Evolutionary conservation across 192 early-diverging fungal species (phyloP).

Genomic region (Backusella liffmaniae): DNA sequence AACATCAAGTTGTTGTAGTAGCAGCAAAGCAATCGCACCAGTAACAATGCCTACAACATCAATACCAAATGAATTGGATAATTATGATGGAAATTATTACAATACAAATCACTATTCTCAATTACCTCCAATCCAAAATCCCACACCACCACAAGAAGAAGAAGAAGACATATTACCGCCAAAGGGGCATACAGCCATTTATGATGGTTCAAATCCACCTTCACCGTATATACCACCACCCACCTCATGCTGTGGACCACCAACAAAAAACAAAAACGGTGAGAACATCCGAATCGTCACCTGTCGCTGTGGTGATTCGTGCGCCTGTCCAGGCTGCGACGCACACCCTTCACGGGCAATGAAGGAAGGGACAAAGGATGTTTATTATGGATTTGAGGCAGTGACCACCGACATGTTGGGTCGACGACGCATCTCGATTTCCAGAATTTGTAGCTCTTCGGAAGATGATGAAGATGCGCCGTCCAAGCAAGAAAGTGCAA

Average conservation of each 20-base stretch:
- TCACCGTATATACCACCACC: slow-evolving; percentile 8
- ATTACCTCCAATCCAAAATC: neutral
- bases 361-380: slow-evolving; percentile 16
- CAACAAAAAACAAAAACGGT: slow-evolving; percentile 14
- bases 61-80: neutral
- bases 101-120: neutral
- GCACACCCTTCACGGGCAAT: slow-evolving; percentile 37
- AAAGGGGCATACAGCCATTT: neutral
- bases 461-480: neutral
- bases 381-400: slow-evolving; percentile 14
- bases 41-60: neutral
- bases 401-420: neutral
- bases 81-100: neutral
- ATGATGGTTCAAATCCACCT: neutral
- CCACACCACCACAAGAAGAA: neutral
- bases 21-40: neutral
- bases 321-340: slow-evolving; percentile 39
- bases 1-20: neutral
- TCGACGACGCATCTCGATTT: slow-evolving; percentile 8
- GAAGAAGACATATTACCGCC: neutral
- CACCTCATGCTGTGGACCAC: slow-evolving; percentile 13
- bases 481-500: neutral
- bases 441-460: neutral
- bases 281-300: slow-evolving; percentile 26
- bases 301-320: slow-evolving; percentile 42